Evolutionary conservation across 1,284 basidiomycete genomes (phyloP), one percentile per base, ranked within the genome.

Genomic region (Ganoderma lucidum): DNA sequence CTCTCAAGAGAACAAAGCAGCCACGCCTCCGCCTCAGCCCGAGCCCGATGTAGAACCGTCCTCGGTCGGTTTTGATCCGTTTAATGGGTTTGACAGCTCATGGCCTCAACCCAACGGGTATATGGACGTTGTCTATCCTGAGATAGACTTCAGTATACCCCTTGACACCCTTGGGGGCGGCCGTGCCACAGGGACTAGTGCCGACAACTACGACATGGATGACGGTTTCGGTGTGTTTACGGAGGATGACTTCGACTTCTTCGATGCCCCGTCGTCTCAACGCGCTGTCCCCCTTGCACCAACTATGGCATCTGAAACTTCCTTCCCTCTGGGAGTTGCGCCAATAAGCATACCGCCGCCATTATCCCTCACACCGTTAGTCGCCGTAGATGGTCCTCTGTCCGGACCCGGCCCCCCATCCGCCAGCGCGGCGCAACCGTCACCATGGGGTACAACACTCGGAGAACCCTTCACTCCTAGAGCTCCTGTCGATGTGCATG

Each of bases 201-300:
- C 71, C 59, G 77, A 78, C 30, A 77, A 80, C 62, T 85, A 86
- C 78, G 87, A 87, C 63, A 86, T 89, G 66, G 90, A 91, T 56
- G 88, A 89, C 48, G 86, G 84, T 17, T 78, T 78, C 58, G 78
- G 74, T 35, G 76, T 78, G 14, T 90, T 94, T 75, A 93, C 93
- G 0, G 92, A 94, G 64, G 92, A 93, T 66, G 93, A 94, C 77
- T 93, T 93, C 76, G 90, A 85, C 76, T 93, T 92, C 78, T 94
- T 93, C 74, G 91, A 93, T 75, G 76, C 74, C 2, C 76, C 84
- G 30, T 67, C 71, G 45, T 64, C 70, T 23, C 71, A 67, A 37
- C 71, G 56, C 19, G 65, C 61, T 10, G 62, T 56, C 9, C 61
- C 67, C 14, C 59, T 72, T 10, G 44, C 72, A 1, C 45, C 68